phyloP scores from a whole-genome alignment of 441 rosid genomes.

The Eutrema salsugineum region DNA sequence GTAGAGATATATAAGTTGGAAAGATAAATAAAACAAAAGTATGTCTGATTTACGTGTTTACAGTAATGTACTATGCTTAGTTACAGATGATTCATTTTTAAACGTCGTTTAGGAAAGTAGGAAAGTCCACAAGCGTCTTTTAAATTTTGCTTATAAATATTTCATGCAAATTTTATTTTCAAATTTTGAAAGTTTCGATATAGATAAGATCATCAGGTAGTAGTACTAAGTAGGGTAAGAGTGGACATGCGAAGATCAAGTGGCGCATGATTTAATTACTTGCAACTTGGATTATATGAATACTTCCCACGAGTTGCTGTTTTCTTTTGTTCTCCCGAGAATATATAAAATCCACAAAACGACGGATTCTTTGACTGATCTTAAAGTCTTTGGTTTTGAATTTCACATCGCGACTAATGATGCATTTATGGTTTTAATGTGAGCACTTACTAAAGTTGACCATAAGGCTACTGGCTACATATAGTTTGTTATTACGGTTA shows the following conservation, averaged over 20 bases:
- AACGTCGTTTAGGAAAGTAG: neutral
- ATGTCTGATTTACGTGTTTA: too few species aligned
- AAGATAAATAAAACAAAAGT: too few species aligned
- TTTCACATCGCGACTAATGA: neutral
- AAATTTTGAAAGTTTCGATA: neutral
- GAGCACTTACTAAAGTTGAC: constrained; percentile 5
- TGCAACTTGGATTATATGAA: constrained; percentile 11
- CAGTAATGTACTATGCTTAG: too few species aligned
- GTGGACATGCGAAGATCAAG: constrained; percentile 23
- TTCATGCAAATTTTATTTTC: neutral
- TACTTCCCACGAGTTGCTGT: neutral
- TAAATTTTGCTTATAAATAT: neutral
- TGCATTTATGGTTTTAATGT: neutral
- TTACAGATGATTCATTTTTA: neutral
- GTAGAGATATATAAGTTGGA: too few species aligned
- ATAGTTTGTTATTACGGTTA: neutral
- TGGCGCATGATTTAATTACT: neutral
- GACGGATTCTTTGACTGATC: neutral
- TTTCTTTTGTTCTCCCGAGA: constrained; percentile 12
- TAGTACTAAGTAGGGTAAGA: neutral
- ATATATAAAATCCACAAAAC: neutral
- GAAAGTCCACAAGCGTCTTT: neutral
- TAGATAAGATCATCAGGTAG: neutral
- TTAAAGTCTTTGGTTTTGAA: constrained; percentile 2
- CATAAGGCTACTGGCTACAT: neutral